Base-by-base conservation (phyloP, 2,329 filamentous ascomycete species). In the Trichophyton verrucosum region DNA sequence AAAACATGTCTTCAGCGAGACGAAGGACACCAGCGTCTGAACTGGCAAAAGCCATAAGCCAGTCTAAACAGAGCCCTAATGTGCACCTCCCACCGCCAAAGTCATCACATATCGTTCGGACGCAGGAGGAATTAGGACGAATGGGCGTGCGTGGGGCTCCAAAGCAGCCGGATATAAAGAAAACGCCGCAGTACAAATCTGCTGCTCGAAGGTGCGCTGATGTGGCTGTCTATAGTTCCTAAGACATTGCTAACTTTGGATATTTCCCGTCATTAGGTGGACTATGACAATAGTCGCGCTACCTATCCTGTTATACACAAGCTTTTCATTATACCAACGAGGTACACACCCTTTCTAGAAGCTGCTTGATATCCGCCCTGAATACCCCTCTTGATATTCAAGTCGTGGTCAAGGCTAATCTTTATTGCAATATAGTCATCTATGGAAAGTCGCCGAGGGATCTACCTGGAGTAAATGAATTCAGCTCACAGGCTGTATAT, bases 131-230 rank as follows among this genome's bases (percentile, higher is more conserved):
- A 36, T 24, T 57, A 46, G 44, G 49, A n/a, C 33, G 47, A 9
- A 22, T 22, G 47, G 40, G 27, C 9, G 22, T 17, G 42, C 24
- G 42, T 13, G 58, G 30, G 36, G 42, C 40, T 20, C 42, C 49
- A 27, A 58, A 24, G 4, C 56, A 55, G 30, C 53, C 60, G 22
- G 73, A 76, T 66, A 72, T 76, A 46, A 71, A 72, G 51, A 64
- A 74, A 62, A 76, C 74, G n/a, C 73, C 70, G 60, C 70, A 73
- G 64, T 76, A 76, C 64, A 75, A 74, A 62, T 61, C 64, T 61
- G 71, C 71, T 62, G 71, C 73, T 27, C 68, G 74, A 57, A 68
- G 68, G 74, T 76, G 66, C 27, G 68, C 65, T 55, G n/a, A 11
- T n/a, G 7, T 22, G 24, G 59, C 13, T 49, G 6, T 8, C 58